Evolutionary conservation across 371 early-diverging fungal species (phyloP), one percentile per base, ranked within the genome.

Genomic region (Mortierella sp.): DNA sequence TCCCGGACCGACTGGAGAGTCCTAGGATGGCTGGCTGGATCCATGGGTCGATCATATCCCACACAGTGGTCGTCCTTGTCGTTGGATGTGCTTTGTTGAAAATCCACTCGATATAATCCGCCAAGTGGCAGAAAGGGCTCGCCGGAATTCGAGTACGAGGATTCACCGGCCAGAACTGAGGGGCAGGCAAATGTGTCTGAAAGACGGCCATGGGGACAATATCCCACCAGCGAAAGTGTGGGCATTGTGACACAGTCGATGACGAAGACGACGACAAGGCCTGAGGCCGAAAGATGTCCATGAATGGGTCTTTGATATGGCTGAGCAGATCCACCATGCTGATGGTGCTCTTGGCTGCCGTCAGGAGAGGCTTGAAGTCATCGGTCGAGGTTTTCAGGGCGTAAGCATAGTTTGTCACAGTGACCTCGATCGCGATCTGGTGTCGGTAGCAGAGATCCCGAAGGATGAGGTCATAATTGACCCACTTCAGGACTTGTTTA

Each of bases 91-190:
- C 74, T 44, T 86, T 79, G 56, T 72, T 27, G 29, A 86, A 75
- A 16, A 82, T 75, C 86, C 86, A 86, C 14, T 75, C 75, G 12
- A 86, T 16, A 56, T 82, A 86, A 65, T 82, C 80, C 4, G 56
- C 73, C 43, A 86, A 48, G 1, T 12, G 21, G 24, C 73, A 72
- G 35, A 86, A 44, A 7, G 71, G 56, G 0, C 80, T 75, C 18
- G 77, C 77, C 16, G 80, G 77, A 14, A 86, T 43, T 24, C 82
- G 48, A 4, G 38, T 72, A 2, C 74, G 72, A n/a, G 87, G 80
- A 38, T 79, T 46, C 18, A 86, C 41, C 5, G 87, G 87, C 82
- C 87, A 82, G n/a, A 80, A 82, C 24, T 48, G 12, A 3, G 72
- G 24, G 0, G 82, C 58, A 27, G 86, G 75, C 21, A 74, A 49